Evolutionary conservation across 192 early-diverging fungal species (phyloP), one percentile per base, ranked within the genome.

Genomic region (Rhizophagus sp.): DNA sequence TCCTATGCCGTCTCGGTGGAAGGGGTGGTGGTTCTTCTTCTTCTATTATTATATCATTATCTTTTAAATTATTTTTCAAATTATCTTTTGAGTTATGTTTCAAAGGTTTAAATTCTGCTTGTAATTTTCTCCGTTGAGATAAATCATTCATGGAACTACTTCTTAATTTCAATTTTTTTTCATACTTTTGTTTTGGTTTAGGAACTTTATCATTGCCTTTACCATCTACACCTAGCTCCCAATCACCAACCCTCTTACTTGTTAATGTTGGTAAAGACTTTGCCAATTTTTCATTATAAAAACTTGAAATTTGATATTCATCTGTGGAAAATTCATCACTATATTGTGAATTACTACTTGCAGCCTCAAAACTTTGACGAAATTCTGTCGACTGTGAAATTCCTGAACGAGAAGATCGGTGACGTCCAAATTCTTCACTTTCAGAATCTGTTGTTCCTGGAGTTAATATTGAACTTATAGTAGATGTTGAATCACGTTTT

Each of bases 91-190:
- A 22, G 12, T 57, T 57, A 57, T 57, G 15, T 57, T 22, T 4
- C 17, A 17, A 57, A n/a, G 19, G 15, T 22, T n/a, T 57, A 22
- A 22, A 57, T 22, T 57, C 52, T 22, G 50, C 50, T 57, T 57
- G 50, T 57, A 57, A 57, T 41, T n/a, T 17, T 30, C 65, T 67
- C 4, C 27, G 11, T 67, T 67, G 65, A 33, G 65, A 67, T 15
- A 67, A 44, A 44, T 70, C 68, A n/a, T n/a, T 39, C 68, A 70
- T 70, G 9, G 68, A 70, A 47, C 34, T 70, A 24, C 68, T 70
- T 44, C 39, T 41, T 41, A 41, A 41, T 41, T 30, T 44, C 19
- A 39, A 39, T n/a, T 70, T 70, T 66, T 27, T 66, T 66, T 66
- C 17, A 12, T 39, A 25, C 9, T 25, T 39, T 39, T 70, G 68